These are phyloP conservation scores for Apostasia shenzhenica DNA, from an alignment of 106 monocot genomes.

Conservation along the genomic window DNA sequence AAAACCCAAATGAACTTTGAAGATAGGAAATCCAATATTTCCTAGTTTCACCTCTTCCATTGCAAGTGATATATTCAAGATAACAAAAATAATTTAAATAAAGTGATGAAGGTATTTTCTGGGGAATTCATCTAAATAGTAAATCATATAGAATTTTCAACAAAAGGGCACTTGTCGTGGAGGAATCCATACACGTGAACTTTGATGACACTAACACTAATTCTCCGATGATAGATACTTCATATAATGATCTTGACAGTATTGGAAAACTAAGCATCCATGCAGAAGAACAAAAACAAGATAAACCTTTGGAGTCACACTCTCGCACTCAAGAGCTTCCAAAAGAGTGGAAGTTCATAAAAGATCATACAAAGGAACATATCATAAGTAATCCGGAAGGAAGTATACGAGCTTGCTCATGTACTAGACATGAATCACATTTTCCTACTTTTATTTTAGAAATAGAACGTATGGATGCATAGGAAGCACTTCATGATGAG, in stretches of 20 bases:
- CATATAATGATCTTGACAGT: not conserved
- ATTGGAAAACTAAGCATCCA: not conserved
- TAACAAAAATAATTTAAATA: not conserved
- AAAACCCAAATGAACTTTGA: no score
- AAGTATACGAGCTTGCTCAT: not conserved
- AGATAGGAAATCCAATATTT: no score
- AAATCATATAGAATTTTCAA: not conserved
- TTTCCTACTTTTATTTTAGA: not conserved
- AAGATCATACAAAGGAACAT: not conserved
- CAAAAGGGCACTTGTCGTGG: not conserved
- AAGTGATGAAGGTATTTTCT: not conserved
- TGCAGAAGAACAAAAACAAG: not conserved
- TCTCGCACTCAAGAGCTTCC: no score
- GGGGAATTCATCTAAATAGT: no score
- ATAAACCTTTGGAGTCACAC: no score
- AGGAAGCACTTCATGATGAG: not conserved
- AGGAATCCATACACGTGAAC: not conserved
- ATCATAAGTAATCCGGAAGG: not conserved
- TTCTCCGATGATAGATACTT: not conserved
- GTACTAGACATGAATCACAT: no score
- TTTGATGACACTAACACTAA: not conserved
- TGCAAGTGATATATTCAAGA: no score
- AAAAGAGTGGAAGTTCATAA: not conserved
- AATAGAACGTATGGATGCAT: not conserved
- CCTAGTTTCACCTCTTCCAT: no score